phyloP scores from a whole-genome alignment of 176 grass and related monocot species.

The Areca catechu region DNA sequence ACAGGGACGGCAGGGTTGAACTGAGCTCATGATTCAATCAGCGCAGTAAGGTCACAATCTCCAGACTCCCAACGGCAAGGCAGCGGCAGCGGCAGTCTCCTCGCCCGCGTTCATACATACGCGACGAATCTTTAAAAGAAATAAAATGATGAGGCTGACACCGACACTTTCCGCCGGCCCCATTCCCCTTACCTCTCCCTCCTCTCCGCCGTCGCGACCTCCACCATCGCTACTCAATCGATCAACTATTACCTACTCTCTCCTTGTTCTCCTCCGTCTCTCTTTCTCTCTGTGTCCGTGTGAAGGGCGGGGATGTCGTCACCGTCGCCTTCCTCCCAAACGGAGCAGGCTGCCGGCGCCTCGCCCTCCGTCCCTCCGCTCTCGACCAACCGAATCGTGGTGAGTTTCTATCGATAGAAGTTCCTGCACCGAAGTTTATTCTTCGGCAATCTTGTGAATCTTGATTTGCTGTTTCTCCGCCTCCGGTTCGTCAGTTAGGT shows the following conservation, averaged over 20 bases:
- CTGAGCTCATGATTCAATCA: too few relatives aligned
- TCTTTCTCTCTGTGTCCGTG: constrained; percentile 1
- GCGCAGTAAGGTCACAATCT: too few relatives aligned
- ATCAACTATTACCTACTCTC: too few relatives aligned
- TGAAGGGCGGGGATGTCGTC: constrained; percentile 31
- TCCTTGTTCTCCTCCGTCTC: not conserved
- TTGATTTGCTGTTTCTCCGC: not conserved
- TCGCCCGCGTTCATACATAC: too few relatives aligned
- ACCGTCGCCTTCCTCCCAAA: constrained; percentile 1
- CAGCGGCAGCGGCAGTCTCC: too few relatives aligned
- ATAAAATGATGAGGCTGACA: not conserved
- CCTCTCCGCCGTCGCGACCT: not conserved
- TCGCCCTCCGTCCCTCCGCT: constrained; percentile 6
- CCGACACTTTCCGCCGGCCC: not conserved
- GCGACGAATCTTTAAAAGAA: too few relatives aligned
- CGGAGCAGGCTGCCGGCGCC: too few relatives aligned
- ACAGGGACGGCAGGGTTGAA: too few relatives aligned
- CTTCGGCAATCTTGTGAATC: not conserved
- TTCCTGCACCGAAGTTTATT: not conserved
- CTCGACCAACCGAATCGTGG: constrained; percentile 32
- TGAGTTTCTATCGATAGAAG: not conserved
- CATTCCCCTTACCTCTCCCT: not conserved
- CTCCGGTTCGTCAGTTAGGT: constrained; percentile 30
- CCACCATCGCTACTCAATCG: too few relatives aligned
- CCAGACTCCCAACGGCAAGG: too few relatives aligned